Evolutionary conservation across 2,329 filamentous ascomycete species (phyloP).

Genomic region (Ilyonectria mors-panacis): DNA sequence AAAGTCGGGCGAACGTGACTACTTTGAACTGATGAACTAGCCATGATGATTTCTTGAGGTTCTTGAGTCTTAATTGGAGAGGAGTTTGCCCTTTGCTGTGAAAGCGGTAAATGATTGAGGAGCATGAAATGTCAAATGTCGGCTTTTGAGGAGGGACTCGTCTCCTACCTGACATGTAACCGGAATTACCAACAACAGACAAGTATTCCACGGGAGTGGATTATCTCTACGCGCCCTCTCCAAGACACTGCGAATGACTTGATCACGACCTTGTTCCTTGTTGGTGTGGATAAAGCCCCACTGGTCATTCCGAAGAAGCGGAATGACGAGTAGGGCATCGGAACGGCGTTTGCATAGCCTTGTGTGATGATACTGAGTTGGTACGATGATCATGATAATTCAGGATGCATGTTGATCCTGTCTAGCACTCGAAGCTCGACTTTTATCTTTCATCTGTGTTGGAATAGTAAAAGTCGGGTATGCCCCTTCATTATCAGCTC

Average conservation of each 20-base stretch:
- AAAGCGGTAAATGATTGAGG: not conserved
- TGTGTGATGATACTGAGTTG: not conserved
- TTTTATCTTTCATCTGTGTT: not conserved
- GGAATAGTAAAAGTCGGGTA: not conserved
- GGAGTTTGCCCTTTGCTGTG: not conserved
- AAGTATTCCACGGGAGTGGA: not conserved
- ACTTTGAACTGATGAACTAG: not conserved
- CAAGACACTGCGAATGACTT: not conserved
- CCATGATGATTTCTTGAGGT: not conserved
- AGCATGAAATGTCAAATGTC: not conserved
- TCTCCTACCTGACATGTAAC: not conserved
- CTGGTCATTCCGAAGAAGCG: too few species aligned
- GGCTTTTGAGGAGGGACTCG: not conserved
- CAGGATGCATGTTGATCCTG: not conserved
- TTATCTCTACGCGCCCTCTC: not conserved
- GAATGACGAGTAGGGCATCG: too few species aligned
- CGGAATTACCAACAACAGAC: not conserved
- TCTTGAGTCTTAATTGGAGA: not conserved
- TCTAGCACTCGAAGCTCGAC: not conserved
- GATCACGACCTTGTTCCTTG: not conserved
- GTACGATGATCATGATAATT: not conserved
- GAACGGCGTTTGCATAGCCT: not conserved
- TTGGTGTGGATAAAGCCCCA: not conserved
- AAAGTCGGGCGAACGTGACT: conserved; percentile 33
- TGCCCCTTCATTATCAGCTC: not conserved